Base-by-base conservation (phyloP, 257 asterid genomes). In the Gentiana straminea region DNA sequence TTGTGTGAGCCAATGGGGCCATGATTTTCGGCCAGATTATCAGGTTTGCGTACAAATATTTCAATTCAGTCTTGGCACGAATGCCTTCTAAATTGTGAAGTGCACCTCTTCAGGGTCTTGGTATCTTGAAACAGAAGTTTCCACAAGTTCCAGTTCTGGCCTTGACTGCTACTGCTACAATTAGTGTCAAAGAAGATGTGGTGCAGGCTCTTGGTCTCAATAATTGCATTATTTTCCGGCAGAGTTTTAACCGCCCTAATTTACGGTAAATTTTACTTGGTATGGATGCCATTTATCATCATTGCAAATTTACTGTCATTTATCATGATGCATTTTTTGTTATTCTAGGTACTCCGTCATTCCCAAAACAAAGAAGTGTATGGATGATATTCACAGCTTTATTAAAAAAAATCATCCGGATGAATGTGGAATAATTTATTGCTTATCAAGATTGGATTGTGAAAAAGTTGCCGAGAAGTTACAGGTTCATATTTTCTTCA, bases 1-100 rank as follows among this genome's bases (percentile, higher is more conserved):
- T 56, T 92, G 98, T 76, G 95, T 92, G 55, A 92, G 98, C 79
- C 98, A 92, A 65, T 92, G 98, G 98, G 98, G 98, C 60, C 98
- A 92, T 75, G 98, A 92, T 70, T 92, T 92, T 73, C 79, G 98
- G 69, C 98, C 98, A 7, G 98, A 92, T 78, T 92, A 92, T 73
- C 96, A 92, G 98, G 96, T 91, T 68, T 61, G 66, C 54, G 38
- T 52, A 62, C 57, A 50, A 49, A 46, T 34, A 53, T 41, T 52
- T 41, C 10, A 46, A 37, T 44, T 56, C 71, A 33, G 12, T 59
- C 32, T 5, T 10, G 10, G 9, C 46, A 4, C 9, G 46, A 41
- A 41, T 5, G 8, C 46, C 46, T 60, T 51, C 63, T 62, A 55
- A 74, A 65, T 67, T 64, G 57, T 58, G 75, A 65, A 4, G 66